Evolutionary conservation across 1,284 basidiomycete species (phyloP).

Genomic region (Boletus smithii): DNA sequence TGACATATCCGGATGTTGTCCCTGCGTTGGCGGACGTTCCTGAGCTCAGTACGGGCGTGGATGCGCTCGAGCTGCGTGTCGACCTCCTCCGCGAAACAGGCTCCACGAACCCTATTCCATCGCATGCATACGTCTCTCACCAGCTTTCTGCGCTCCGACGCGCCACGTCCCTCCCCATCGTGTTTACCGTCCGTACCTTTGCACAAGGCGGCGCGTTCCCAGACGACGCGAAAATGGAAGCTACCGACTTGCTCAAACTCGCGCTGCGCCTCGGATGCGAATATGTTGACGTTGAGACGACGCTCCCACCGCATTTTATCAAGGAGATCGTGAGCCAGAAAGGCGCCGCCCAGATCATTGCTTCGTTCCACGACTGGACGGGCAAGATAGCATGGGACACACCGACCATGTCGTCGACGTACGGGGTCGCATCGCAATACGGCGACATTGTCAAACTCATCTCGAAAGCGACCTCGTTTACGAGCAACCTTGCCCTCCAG

Average conservation of each 20-base stretch:
- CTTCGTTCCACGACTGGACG: slow-evolving; percentile 93
- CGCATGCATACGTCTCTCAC: slow-evolving; percentile 70
- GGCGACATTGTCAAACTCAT: slow-evolving; percentile 95
- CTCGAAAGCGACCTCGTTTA: slow-evolving; percentile 71
- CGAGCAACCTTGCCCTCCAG: slow-evolving; percentile 82
- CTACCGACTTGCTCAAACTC: slow-evolving; percentile 75
- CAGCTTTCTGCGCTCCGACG: slow-evolving; percentile 84
- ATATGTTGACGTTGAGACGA: slow-evolving; percentile 91
- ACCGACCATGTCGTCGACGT: slow-evolving; percentile 64
- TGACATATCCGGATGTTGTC: slow-evolving; percentile 88
- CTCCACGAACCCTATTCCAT: slow-evolving; percentile 56
- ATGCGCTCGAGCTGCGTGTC: slow-evolving; percentile 91
- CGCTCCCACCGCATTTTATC: slow-evolving; percentile 65
- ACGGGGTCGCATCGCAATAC: slow-evolving; percentile 57
- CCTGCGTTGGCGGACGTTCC: slow-evolving; percentile 70
- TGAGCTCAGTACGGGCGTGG: slow-evolving; percentile 78
- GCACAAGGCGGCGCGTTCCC: slow-evolving; percentile 94
- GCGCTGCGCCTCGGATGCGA: slow-evolving; percentile 86
- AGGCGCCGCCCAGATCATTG: slow-evolving; percentile 78
- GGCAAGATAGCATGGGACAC: slow-evolving; percentile 85
- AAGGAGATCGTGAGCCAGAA: slow-evolving; percentile 57
- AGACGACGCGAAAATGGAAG: slow-evolving; percentile 70
- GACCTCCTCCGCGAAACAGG: slow-evolving; percentile 72
- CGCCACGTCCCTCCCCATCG: slow-evolving; percentile 77
- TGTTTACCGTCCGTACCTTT: slow-evolving; percentile 88